phyloP scores from a whole-genome alignment of 129 eudicot species.

The Solidago caesia region DNA sequence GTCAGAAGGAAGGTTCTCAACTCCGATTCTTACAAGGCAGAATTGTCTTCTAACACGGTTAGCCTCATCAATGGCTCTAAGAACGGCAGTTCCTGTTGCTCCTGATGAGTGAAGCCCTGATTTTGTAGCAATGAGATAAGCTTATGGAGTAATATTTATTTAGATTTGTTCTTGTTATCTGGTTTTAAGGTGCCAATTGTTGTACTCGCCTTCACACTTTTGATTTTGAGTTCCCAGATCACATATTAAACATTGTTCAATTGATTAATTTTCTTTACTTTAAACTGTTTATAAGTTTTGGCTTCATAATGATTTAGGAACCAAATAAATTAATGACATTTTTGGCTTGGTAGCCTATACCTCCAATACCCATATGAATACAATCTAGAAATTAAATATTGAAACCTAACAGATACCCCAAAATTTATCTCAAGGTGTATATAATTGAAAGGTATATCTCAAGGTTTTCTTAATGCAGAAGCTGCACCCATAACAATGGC shows the following conservation, averaged over 20 bases:
- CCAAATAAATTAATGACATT: slow-evolving; percentile 32
- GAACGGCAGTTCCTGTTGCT: slow-evolving; percentile 50
- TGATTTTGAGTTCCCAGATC: slow-evolving; percentile 5
- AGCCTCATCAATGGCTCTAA: slow-evolving; percentile 51
- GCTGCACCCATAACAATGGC: slow-evolving; percentile 99
- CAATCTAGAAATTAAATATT: slow-evolving; percentile 16
- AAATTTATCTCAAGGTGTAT: background rate
- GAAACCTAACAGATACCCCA: background rate
- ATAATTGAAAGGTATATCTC: slow-evolving; percentile 24
- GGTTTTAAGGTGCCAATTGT: slow-evolving; percentile 20
- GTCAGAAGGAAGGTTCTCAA: slow-evolving; percentile 69
- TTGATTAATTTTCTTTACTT: background rate
- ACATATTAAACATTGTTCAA: slow-evolving; percentile 16
- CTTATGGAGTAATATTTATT: background rate
- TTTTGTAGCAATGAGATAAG: slow-evolving; percentile 21
- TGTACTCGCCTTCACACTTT: slow-evolving; percentile 7
- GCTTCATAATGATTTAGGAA: slow-evolving; percentile 6
- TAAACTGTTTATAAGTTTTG: background rate
- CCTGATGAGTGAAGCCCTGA: slow-evolving; percentile 33
- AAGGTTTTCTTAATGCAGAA: slow-evolving; percentile 96
- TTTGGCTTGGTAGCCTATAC: background rate
- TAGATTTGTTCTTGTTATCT: background rate
- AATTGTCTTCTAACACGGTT: slow-evolving; percentile 69
- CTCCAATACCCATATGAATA: slow-evolving; percentile 22
- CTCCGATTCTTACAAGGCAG: slow-evolving; percentile 79